Evolutionary conservation across 176 grass and related monocot species (phyloP).

Genomic region (bread wheat (Triticum aestivum)): IWGSC_CS_RefSeq_v2.1 NC_057800.1:719990509-719991008

Average conservation of each 20-base stretch:
- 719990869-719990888: constrained; percentile 20
- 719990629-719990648: too few relatives aligned
- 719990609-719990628: neutral
- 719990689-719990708: constrained; percentile 1
- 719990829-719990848: constrained; percentile 35
- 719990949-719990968: constrained; percentile 9
- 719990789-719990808: constrained; percentile 4
- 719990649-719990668: too few relatives aligned
- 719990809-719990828: constrained; percentile 37
- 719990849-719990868: constrained; percentile 45
- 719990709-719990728: constrained; percentile 56
- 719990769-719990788: constrained; percentile 35
- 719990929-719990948: neutral
- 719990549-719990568: neutral
- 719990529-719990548: too few relatives aligned
- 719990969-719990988: constrained; percentile 22
- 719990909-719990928: neutral
- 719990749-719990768: constrained; percentile 51
- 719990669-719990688: too few relatives aligned
- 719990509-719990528: too few relatives aligned
- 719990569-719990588: neutral
- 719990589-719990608: neutral
- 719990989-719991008: neutral
- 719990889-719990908: neutral
- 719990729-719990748: constrained; percentile 43